These are phyloP conservation scores for Sordariomycetes sp. DNA, from an alignment of 2,329 filamentous ascomycete species.

Conservation along the genomic window DNA sequence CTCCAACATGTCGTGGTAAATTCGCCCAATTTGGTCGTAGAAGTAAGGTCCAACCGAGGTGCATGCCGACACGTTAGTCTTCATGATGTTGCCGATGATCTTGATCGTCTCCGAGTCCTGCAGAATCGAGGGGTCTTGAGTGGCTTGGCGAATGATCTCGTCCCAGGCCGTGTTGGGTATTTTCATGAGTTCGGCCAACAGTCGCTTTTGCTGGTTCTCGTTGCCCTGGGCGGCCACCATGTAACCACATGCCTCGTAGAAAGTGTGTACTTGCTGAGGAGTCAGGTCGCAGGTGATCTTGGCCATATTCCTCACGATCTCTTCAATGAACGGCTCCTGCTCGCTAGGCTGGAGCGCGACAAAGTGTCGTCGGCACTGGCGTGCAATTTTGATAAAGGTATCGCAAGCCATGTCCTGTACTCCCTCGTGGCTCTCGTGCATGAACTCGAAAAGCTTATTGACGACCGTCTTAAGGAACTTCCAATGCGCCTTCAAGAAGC, in stretches of 20 bases:
- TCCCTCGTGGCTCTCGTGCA: conserved; percentile 99
- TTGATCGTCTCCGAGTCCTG: conserved; percentile 96
- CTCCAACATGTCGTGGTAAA: conserved; percentile 96
- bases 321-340: conserved; percentile 93
- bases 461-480: conserved; percentile 99
- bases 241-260: conserved; percentile 97
- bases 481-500: conserved; percentile 98
- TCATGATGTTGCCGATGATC: conserved; percentile 99
- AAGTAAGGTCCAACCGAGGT: conserved; percentile 95
- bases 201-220: conserved; percentile 83
- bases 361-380: conserved; percentile 95
- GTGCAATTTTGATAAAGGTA: conserved; percentile 99
- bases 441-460: conserved; percentile 99
- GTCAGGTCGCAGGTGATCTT: conserved; percentile 94
- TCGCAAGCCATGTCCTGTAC: conserved; percentile 99
- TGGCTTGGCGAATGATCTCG: conserved; percentile 82
- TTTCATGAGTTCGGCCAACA: conserved; percentile 87
- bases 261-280: conserved; percentile 95
- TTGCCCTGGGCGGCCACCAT: conserved; percentile 99
- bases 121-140: conserved; percentile 73
- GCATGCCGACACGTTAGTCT: conserved; percentile 98
- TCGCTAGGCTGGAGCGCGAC: conserved; percentile 93
- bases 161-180: conserved; percentile 94
- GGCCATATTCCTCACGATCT: conserved; percentile 91
- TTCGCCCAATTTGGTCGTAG: conserved; percentile 93